Evolutionary conservation across 768 basidiomycete genomes (phyloP).

Genomic region (Cyathus striatus): DNA sequence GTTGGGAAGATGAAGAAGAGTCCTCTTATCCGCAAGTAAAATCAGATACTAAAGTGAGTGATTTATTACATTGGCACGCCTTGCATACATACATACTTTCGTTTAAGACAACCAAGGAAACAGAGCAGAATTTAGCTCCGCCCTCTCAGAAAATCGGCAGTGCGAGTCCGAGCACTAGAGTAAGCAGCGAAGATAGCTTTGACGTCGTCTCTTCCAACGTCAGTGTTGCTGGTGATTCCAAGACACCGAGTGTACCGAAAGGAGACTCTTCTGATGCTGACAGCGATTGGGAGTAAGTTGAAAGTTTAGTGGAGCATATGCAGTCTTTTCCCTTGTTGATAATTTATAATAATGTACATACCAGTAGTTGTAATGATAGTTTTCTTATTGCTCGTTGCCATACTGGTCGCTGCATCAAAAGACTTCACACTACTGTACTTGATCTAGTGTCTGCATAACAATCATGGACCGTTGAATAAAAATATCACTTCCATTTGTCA

Average conservation of each 20-base stretch:
- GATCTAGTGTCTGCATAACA: neutral
- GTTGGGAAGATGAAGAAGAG: constrained; percentile 60
- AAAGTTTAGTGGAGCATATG: neutral
- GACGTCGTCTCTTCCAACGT: constrained; percentile 60
- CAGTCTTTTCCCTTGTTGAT: neutral
- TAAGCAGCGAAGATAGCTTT: constrained; percentile 63
- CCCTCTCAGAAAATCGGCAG: constrained; percentile 25
- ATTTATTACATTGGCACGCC: no score
- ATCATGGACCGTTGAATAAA: no score
- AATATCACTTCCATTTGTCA: no score
- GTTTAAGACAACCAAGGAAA: no score
- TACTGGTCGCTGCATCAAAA: neutral
- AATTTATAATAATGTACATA: no score
- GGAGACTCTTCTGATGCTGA: constrained; percentile 42
- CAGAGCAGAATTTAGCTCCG: no score
- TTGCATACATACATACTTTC: no score
- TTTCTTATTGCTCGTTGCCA: no score
- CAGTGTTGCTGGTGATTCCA: constrained; percentile 34
- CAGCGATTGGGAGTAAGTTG: constrained; percentile 61
- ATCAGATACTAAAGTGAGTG: no score
- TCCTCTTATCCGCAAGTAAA: no score
- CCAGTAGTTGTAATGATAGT: no score
- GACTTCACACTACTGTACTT: neutral
- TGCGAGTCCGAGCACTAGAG: constrained; percentile 39
- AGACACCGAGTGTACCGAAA: constrained; percentile 16